These are phyloP conservation scores for Calycina herbarum DNA, from an alignment of 2,329 filamentous ascomycete genomes.

Conservation along the genomic window DNA sequence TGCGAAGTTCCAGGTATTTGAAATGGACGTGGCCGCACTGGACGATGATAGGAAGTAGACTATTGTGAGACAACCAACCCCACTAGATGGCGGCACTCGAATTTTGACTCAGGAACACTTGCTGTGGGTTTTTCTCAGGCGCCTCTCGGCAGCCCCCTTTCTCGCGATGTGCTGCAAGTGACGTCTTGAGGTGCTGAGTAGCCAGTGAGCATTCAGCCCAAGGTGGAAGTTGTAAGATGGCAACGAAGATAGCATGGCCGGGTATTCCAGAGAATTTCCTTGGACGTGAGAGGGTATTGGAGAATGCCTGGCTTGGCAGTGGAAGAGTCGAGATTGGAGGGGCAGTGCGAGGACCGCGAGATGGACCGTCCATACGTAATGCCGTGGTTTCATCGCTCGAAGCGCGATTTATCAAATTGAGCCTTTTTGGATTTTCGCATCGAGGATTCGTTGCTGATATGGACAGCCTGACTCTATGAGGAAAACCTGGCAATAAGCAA, in stretches of 20 bases:
- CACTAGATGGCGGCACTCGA: conserved; percentile 8
- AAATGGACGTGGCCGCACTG: not conserved
- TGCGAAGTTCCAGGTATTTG: not conserved
- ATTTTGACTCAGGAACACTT: not conserved
- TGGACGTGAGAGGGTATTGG: not conserved
- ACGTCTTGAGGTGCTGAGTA: conserved; percentile 5
- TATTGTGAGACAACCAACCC: not conserved
- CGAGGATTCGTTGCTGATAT: not conserved
- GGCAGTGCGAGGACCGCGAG: not conserved
- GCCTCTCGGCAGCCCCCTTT: conserved; percentile 15
- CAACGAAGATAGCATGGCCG: not conserved
- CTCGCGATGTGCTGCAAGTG: conserved; percentile 16
- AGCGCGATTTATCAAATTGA: not conserved
- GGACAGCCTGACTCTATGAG: not conserved
- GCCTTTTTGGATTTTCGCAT: not conserved
- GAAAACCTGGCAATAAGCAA: not conserved
- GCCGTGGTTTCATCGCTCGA: not conserved
- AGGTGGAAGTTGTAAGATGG: not conserved
- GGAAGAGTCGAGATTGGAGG: not conserved
- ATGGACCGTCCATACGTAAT: not conserved
- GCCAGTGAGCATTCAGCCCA: not conserved
- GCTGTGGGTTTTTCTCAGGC: conserved; percentile 6
- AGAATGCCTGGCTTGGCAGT: not conserved
- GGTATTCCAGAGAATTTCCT: not conserved
- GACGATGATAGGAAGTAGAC: not conserved